Conservation (phyloP, 345 rosid species). For the Bruguiera gymnorhiza region DNA sequence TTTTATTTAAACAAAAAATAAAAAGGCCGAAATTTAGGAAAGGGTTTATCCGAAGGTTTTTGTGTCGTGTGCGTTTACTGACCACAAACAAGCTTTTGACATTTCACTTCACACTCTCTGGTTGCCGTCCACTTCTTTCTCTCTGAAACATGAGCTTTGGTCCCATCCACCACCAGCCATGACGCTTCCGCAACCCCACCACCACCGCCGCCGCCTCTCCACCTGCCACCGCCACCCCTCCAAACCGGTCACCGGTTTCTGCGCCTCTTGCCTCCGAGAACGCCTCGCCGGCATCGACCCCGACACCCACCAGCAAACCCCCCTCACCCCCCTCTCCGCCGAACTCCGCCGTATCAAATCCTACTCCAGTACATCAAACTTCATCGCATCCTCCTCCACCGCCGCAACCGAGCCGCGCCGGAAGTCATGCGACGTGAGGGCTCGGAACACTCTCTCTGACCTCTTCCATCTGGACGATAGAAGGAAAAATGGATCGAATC, state of each 20-base stretch:
- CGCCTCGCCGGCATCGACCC: conserved; percentile 67
- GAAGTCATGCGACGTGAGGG: conserved; percentile 47
- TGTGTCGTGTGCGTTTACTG: not conserved
- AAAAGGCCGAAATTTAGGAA: not conserved
- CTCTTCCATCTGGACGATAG: conserved; percentile 44
- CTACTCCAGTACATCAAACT: conserved; percentile 27
- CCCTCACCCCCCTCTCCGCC: conserved; percentile 22
- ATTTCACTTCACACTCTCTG: not conserved
- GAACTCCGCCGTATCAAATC: conserved; percentile 56
- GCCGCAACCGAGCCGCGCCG: conserved; percentile 45
- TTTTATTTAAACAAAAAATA: not conserved
- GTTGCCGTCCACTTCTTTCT: not conserved
- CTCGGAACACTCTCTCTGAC: conserved; percentile 41
- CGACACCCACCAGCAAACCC: conserved; percentile 29
- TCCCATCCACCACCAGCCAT: conserved; percentile 18
- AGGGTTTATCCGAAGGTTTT: conserved; percentile 35
- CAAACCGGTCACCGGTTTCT: conserved; percentile 52
- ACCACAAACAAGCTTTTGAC: not conserved
- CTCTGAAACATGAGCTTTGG: conserved; percentile 7
- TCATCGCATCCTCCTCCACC: conserved; percentile 6
- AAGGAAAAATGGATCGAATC: conserved; percentile 8
- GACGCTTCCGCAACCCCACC: conserved; percentile 27
- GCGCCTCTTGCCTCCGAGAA: conserved; percentile 73
- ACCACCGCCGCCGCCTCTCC: conserved; percentile 28
- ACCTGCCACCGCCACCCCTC: conserved; percentile 60